Percentiles rank a stretch among this genome's conserved stretches.
phyloP scores from a whole-genome alignment of 306 rosid genomes.

The Cicer chorassanicum region DNA sequence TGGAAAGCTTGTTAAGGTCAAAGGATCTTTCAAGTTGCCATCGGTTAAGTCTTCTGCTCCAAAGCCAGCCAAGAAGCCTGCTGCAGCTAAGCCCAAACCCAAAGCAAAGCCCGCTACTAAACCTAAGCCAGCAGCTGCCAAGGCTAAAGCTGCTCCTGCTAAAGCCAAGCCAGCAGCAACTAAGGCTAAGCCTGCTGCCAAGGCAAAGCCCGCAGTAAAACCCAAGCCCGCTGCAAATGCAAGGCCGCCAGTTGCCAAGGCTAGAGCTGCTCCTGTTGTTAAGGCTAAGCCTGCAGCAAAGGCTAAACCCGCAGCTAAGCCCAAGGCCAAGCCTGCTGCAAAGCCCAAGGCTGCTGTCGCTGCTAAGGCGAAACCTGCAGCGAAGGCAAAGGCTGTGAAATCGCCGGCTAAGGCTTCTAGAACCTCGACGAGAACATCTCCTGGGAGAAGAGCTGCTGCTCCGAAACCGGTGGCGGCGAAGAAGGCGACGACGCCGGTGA shows the following conservation, averaged over 20 bases:
- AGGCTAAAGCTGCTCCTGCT: not conserved
- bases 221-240: not conserved
- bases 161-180: not conserved
- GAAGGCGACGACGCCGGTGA: conserved; percentile 66
- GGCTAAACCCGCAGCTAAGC: conserved; percentile 41
- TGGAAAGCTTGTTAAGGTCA: conserved; percentile 68
- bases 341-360: conserved; percentile 28
- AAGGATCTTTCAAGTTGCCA: conserved; percentile 69
- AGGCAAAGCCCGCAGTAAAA: conserved; percentile 59
- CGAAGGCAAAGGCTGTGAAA: conserved; percentile 55
- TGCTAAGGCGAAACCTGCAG: conserved; percentile 31
- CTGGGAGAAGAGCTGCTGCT: conserved; percentile 58
- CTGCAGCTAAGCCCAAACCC: conserved; percentile 48
- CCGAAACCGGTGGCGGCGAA: conserved; percentile 25
- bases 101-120: not conserved
- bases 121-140: not conserved
- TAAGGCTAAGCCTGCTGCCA: conserved; percentile 49
- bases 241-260: conserved; percentile 42
- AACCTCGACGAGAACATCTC: conserved; percentile 71
- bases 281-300: conserved; percentile 43
- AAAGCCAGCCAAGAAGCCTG: conserved; percentile 51
- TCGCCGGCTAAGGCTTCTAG: conserved; percentile 65
- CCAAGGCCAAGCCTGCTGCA: conserved; percentile 36
- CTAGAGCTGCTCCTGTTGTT: conserved; percentile 43
- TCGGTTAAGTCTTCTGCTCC: conserved; percentile 34